Percentiles rank a stretch among this genome's conserved stretches.
Evolutionary conservation across 768 basidiomycete species (phyloP).

Genomic region (Rhizopogon vulgaris): DNA sequence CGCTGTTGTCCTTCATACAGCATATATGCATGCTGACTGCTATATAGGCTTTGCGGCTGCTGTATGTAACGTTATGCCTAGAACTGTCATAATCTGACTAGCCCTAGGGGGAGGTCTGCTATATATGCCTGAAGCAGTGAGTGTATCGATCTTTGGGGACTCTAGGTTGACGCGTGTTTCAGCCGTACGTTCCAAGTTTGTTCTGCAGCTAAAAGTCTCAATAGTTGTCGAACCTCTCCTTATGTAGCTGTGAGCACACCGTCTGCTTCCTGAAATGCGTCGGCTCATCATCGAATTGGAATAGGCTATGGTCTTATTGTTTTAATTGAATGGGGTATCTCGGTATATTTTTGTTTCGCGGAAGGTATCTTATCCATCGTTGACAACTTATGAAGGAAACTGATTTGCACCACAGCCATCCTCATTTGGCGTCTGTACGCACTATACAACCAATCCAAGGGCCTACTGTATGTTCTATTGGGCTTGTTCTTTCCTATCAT

Average conservation of each 20-base stretch:
- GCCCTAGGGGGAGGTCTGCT: neutral
- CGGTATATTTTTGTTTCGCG: neutral
- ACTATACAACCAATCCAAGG: neutral
- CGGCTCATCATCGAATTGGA: neutral
- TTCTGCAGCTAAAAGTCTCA: neutral
- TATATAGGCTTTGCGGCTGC: neutral
- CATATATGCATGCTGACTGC: neutral
- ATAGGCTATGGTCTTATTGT: neutral
- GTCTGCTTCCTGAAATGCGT: neutral
- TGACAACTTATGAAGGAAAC: neutral
- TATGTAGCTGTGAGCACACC: neutral
- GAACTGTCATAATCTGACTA: neutral
- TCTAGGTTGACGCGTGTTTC: neutral
- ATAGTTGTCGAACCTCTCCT: neutral
- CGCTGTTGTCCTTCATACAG: neutral
- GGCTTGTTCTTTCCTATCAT: neutral
- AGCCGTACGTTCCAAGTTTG: neutral
- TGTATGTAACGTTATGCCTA: neutral
- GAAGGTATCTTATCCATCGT: neutral
- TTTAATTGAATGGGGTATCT: neutral
- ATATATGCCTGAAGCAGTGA: neutral
- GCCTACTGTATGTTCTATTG: neutral
- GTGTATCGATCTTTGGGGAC: neutral
- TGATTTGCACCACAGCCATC: neutral
- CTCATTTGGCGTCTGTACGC: neutral